phyloP scores from a whole-genome alignment of 1,139 yeast species.

The Williopsis jadinii region DNA sequence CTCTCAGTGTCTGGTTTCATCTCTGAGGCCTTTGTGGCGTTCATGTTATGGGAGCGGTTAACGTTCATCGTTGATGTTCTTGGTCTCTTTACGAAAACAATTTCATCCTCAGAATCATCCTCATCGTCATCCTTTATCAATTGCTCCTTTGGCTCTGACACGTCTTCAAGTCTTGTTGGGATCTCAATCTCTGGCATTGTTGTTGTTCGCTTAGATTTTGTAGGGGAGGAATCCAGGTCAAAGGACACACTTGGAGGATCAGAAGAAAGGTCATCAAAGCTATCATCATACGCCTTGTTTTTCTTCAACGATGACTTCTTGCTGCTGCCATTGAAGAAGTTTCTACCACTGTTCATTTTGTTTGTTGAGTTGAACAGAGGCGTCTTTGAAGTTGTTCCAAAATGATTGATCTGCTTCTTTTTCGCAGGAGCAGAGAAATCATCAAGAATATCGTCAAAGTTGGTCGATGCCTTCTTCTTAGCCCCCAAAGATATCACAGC shows the following conservation, averaged over 20 bases:
- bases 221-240: constrained; percentile 22
- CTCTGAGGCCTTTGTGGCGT: constrained; percentile 10
- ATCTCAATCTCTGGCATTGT: background rate
- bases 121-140: constrained; percentile 10
- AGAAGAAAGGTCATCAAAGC: constrained; percentile 16
- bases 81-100: constrained; percentile 29
- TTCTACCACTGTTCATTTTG: constrained; percentile 5
- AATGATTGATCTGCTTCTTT: constrained; percentile 8
- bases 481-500: constrained; percentile 15
- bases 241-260: constrained; percentile 17
- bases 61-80: constrained; percentile 25
- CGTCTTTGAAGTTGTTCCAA: constrained; percentile 5
- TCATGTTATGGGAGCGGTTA: constrained; percentile 26
- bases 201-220: constrained; percentile 10
- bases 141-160: constrained; percentile 2
- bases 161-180: background rate
- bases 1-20: constrained; percentile 8
- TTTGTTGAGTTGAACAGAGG: constrained; percentile 11
- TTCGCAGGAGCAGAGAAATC: constrained; percentile 30
- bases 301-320: constrained; percentile 10
- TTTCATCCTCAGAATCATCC: constrained; percentile 28
- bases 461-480: constrained; percentile 27
- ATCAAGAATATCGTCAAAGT: constrained; percentile 41
- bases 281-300: constrained; percentile 4
- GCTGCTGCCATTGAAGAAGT: constrained; percentile 2